Conservation (phyloP, 345 rosid species). For the Gossypium rotundifolium region DNA sequence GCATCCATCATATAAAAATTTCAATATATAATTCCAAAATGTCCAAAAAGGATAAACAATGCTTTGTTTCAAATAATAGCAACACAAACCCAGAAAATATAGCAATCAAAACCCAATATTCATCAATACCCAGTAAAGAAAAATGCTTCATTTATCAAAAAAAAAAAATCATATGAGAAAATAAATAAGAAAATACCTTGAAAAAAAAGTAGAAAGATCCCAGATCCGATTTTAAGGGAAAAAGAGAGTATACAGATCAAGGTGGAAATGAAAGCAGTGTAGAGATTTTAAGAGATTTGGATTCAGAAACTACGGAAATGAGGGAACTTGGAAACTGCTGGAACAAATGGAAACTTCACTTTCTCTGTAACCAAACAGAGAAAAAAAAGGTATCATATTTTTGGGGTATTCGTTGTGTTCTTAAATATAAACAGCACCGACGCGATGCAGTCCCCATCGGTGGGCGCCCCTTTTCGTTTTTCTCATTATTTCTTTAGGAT, state of each 20-base stretch:
- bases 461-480: neutral
- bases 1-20: neutral
- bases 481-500: neutral
- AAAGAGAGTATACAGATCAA: slow-evolving; percentile 4
- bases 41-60: neutral
- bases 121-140: slow-evolving; percentile 14
- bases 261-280: neutral
- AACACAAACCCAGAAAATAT: slow-evolving; percentile 3
- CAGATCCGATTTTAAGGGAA: slow-evolving; percentile 30
- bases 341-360: neutral
- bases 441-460: neutral
- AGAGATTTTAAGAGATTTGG: neutral
- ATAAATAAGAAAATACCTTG: neutral
- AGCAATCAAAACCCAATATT: neutral
- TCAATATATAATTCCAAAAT: neutral
- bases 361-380: neutral
- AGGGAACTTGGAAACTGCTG: slow-evolving; percentile 2
- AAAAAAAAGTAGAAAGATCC: neutral
- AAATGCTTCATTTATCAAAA: neutral
- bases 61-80: slow-evolving; percentile 5
- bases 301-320: neutral
- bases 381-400: neutral
- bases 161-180: too few relatives aligned
- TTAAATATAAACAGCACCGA: slow-evolving; percentile 13
- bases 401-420: neutral